Percentiles rank a stretch among this genome's conserved stretches.
Evolutionary conservation across 371 early-diverging fungal species (phyloP).

Genomic region (Dinochytrium kinnereticum): DNA sequence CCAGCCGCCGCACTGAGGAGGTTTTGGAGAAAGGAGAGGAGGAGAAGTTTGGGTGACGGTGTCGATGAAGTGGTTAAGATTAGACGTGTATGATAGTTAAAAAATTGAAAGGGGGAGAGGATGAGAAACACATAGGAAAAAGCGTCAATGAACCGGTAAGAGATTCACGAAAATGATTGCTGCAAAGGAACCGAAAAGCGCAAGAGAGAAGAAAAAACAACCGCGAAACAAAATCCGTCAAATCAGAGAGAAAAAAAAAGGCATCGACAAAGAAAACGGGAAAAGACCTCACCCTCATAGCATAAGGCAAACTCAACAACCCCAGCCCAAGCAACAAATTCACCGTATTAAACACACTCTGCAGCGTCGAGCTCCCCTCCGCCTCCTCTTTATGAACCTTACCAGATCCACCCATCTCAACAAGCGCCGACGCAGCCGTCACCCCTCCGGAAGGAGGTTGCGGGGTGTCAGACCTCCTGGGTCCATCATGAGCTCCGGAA

Average conservation of each 20-base stretch:
- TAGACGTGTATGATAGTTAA: neutral
- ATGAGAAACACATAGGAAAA: neutral
- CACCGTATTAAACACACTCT: slow-evolving; percentile 61
- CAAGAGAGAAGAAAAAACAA: neutral
- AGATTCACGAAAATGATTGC: neutral
- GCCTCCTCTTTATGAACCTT: slow-evolving; percentile 18
- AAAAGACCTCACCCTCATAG: slow-evolving; percentile 48
- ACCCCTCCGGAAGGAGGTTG: neutral
- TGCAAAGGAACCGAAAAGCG: neutral
- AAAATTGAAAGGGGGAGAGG: neutral
- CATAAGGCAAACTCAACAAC: slow-evolving; percentile 61
- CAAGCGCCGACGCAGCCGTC: slow-evolving; percentile 22
- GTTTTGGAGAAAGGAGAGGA: neutral
- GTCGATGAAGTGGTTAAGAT: neutral
- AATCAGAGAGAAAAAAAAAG: neutral
- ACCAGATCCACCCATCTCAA: slow-evolving; percentile 24
- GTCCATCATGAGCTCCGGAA: neutral
- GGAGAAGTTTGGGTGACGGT: neutral
- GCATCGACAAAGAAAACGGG: neutral
- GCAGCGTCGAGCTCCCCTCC: slow-evolving; percentile 40
- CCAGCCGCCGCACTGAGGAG: slow-evolving; percentile 57
- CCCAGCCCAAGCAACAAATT: slow-evolving; percentile 67
- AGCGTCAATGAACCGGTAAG: neutral
- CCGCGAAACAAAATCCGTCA: neutral
- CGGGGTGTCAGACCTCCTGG: neutral